phyloP scores from a whole-genome alignment of 805 yeast species.

The Suhomyces canberraensis region DNA sequence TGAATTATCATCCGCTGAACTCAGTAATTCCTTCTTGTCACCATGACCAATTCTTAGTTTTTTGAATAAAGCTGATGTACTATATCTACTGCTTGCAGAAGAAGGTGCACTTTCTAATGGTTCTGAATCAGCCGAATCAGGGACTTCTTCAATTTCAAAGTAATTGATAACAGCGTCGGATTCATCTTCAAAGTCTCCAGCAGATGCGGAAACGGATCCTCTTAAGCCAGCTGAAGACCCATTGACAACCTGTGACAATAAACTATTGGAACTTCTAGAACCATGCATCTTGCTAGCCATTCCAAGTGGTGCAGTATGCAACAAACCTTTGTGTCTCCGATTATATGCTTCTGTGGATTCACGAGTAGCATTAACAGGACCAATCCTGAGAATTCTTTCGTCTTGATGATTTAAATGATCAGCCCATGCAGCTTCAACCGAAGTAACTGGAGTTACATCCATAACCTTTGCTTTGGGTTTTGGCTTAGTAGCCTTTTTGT shows the following conservation, averaged over 20 bases:
- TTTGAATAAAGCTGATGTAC: conserved; percentile 16
- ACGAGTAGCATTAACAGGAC: conserved; percentile 45
- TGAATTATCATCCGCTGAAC: neutral
- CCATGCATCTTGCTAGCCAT: conserved; percentile 22
- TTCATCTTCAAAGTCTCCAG: conserved; percentile 49
- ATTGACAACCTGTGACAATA: conserved; percentile 39
- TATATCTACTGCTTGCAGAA: conserved; percentile 11
- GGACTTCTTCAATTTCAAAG: conserved; percentile 17
- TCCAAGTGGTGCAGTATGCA: conserved; percentile 60
- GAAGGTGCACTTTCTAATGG: neutral
- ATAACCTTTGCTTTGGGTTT: conserved; percentile 26
- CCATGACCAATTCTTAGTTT: conserved; percentile 15
- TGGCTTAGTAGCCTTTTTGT: conserved; percentile 12
- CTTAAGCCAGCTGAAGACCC: conserved; percentile 28
- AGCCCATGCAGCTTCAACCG: conserved; percentile 59
- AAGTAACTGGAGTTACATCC: conserved; percentile 46
- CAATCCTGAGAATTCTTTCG: conserved; percentile 59
- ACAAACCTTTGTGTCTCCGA: conserved; percentile 51
- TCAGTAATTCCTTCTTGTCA: conserved; percentile 4
- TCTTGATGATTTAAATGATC: conserved; percentile 50
- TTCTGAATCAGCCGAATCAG: conserved; percentile 4
- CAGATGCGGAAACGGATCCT: conserved; percentile 9
- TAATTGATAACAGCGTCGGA: conserved; percentile 64
- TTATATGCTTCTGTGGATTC: conserved; percentile 51
- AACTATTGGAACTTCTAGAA: conserved; percentile 20